Percentiles rank a stretch among this genome's conserved stretches.
phyloP scores from a whole-genome alignment of 768 basidiomycete genomes.

The Auricularia heimuer region DNA sequence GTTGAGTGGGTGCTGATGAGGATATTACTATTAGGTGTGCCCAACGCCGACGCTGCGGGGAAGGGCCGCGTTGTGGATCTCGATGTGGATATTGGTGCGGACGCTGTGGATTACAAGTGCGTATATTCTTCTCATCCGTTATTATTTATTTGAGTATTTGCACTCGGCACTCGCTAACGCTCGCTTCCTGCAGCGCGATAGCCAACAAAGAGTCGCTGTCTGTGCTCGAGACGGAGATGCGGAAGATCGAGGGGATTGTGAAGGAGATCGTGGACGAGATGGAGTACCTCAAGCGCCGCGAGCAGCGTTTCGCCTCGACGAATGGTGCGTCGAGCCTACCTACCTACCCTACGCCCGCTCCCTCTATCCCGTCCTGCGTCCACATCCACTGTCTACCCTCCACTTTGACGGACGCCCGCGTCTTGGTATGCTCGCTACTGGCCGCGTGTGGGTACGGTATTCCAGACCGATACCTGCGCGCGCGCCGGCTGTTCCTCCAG shows the following conservation, averaged over 20 bases:
- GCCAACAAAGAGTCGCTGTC: constrained; percentile 97
- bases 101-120: constrained; percentile 98
- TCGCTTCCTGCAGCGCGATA: constrained; percentile 58
- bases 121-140: constrained; percentile 18
- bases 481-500: too few species aligned
- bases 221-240: constrained; percentile 95
- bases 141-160: background rate
- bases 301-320: constrained; percentile 77
- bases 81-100: constrained; percentile 96
- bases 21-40: constrained; percentile 28
- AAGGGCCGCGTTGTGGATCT: constrained; percentile 71
- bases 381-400: too few species aligned
- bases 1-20: background rate
- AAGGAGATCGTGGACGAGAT: constrained; percentile 94
- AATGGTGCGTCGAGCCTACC: constrained; percentile 54
- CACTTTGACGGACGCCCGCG: too few species aligned
- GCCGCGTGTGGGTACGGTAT: too few species aligned
- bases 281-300: constrained; percentile 82
- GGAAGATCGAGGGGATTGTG: constrained; percentile 89
- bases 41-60: constrained; percentile 36
- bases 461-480: too few species aligned
- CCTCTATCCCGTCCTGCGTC: too few species aligned
- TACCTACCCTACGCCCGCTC: too few species aligned
- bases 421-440: too few species aligned
- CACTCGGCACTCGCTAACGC: background rate